phyloP scores from a whole-genome alignment of 805 yeast species.

The Saccharomycopsis lassenensis region DNA sequence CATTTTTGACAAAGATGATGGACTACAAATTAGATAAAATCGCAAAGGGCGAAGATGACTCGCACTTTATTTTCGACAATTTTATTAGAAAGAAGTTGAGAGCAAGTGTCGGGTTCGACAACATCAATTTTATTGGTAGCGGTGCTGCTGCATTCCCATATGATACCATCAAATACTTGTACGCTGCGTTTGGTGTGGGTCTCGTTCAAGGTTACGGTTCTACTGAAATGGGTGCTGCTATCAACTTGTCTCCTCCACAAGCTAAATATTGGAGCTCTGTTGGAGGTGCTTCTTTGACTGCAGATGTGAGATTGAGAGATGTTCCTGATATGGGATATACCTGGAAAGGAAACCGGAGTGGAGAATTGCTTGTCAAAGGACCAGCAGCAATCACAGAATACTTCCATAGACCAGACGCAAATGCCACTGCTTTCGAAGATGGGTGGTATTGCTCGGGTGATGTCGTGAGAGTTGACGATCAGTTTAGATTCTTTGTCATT shows the following conservation, averaged over 20 bases:
- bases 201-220: slow-evolving; percentile 41
- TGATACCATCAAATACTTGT: slow-evolving; percentile 28
- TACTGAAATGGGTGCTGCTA: slow-evolving; percentile 42
- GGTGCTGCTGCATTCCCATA: slow-evolving; percentile 42
- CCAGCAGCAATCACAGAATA: slow-evolving; percentile 49
- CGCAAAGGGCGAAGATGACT: slow-evolving; percentile 20
- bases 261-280: slow-evolving; percentile 26
- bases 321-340: slow-evolving; percentile 52
- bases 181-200: slow-evolving; percentile 38
- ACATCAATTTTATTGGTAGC: slow-evolving; percentile 22
- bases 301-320: slow-evolving; percentile 51
- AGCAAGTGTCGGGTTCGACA: slow-evolving; percentile 29
- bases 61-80: slow-evolving; percentile 24
- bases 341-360: slow-evolving; percentile 34
- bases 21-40: slow-evolving; percentile 26
- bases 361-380: slow-evolving; percentile 55
- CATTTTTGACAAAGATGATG: slow-evolving; percentile 29
- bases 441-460: slow-evolving; percentile 52
- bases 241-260: slow-evolving; percentile 22
- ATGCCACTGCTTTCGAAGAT: slow-evolving; percentile 23
- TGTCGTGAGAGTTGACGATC: slow-evolving; percentile 33
- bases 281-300: slow-evolving; percentile 45
- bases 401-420: slow-evolving; percentile 45
- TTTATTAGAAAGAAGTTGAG: slow-evolving; percentile 26
- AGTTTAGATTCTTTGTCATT: slow-evolving; percentile 37